A percentile compares a stretch with the other conserved stretches of the same genome.
Conservation (phyloP, 2,329 filamentous ascomycete genomes). For the Rasamsonia emersonii region DNA sequence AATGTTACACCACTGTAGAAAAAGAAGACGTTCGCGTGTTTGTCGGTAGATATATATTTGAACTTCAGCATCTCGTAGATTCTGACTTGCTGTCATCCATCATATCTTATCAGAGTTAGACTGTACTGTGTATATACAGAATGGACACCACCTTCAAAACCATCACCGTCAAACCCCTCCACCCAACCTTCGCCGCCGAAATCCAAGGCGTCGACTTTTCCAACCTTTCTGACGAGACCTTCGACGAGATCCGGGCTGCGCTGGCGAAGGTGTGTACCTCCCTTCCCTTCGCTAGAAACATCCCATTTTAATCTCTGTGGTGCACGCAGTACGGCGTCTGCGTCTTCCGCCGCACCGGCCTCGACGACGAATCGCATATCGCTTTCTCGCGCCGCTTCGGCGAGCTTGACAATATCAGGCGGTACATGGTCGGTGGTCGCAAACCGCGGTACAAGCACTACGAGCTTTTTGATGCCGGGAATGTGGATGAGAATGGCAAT, state of each 20-base stretch:
- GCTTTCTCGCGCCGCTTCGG: slow-evolving; percentile 44
- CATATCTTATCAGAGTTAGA: too few relatives aligned
- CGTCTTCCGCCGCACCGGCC: slow-evolving; percentile 43
- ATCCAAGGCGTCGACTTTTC: slow-evolving; percentile 4
- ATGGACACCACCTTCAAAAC: neutral
- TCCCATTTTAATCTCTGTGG: too few relatives aligned
- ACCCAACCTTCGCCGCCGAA: slow-evolving; percentile 5
- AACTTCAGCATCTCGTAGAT: too few relatives aligned
- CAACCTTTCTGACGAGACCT: neutral
- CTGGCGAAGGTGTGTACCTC: slow-evolving; percentile 3
- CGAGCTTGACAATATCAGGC: slow-evolving; percentile 47
- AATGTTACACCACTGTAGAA: too few relatives aligned
- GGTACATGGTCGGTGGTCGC: slow-evolving; percentile 40
- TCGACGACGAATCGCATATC: slow-evolving; percentile 46
- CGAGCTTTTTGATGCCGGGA: slow-evolving; percentile 52
- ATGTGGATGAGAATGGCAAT: slow-evolving; percentile 42
- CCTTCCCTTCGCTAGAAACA: too few relatives aligned
- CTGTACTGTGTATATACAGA: too few relatives aligned
- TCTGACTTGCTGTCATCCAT: too few relatives aligned
- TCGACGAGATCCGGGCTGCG: neutral
- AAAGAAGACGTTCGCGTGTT: too few relatives aligned
- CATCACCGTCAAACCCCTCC: slow-evolving; percentile 4
- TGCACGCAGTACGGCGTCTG: slow-evolving; percentile 47
- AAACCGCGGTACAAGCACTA: slow-evolving; percentile 40
- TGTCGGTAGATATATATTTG: too few relatives aligned